Conservation (phyloP, 495 filamentous ascomycete species). For the Aspergillus kassunensis region DNA sequence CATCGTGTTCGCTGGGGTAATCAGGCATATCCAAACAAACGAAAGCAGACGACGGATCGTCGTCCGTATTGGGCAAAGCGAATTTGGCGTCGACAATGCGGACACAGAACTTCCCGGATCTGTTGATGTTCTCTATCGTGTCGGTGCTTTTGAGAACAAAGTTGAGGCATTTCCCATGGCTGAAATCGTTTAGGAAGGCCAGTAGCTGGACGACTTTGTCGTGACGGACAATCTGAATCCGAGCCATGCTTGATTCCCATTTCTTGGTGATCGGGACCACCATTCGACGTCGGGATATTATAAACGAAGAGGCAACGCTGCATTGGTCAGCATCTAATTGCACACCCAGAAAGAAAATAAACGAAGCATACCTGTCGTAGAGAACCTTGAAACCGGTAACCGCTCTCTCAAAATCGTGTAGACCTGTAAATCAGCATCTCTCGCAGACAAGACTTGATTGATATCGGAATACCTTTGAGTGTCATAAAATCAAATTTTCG, state of each 20-base stretch:
- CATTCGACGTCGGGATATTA: constrained; percentile 79
- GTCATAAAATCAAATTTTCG: constrained; percentile 41
- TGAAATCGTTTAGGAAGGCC: constrained; percentile 76
- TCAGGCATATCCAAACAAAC: constrained; percentile 81
- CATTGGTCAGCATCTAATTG: no score
- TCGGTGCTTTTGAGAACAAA: constrained; percentile 80
- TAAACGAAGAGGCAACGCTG: constrained; percentile 57
- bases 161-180: constrained; percentile 80
- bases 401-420: constrained; percentile 72
- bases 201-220: constrained; percentile 69
- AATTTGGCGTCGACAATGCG: constrained; percentile 88
- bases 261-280: constrained; percentile 89
- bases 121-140: constrained; percentile 65
- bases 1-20: constrained; percentile 85
- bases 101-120: constrained; percentile 62
- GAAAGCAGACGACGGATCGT: constrained; percentile 60
- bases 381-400: constrained; percentile 73
- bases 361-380: constrained; percentile 59
- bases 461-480: constrained; percentile 29
- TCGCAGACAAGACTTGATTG: constrained; percentile 11
- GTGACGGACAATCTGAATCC: constrained; percentile 73
- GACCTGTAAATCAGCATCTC: constrained; percentile 47
- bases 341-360: no score
- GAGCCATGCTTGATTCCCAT: constrained; percentile 71
- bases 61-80: constrained; percentile 63